Base-by-base conservation (phyloP, 2,329 filamentous ascomycete species). In the Ascomycota sp. region DNA sequence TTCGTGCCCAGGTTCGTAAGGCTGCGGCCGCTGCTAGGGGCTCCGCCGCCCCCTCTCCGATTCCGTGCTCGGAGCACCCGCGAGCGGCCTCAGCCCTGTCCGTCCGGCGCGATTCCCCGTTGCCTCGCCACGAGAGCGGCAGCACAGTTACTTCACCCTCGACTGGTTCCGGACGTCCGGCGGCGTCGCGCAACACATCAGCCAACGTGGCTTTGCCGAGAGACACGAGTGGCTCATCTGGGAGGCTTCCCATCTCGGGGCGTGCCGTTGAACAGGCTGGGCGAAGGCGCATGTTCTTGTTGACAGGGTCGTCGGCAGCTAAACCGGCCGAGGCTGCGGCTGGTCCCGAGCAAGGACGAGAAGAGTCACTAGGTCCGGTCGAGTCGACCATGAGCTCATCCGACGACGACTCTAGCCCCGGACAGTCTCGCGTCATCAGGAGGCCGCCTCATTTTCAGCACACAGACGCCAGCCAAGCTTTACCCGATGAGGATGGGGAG, bases 1-100 rank as follows among this genome's bases (percentile, higher is more conserved):
- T 95, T 28, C 72, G 81, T 39, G 83, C 79, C 13, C 83, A 94
- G 54, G 82, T 95, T 59, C 72, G 79, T 36, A 89, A 76, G 46
- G 70, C 75, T 26, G 70, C 66, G 3, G 64, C 63, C 6, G 61
- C 63, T 3, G 61, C 59, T 15, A 61, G 64, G 30, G 64, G 64
- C 33, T 69, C 69, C 4, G 53, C 59, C 12, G 61, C 63, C 2
- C 61, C 65, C 2, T 71, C 71, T 2, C 69, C 72, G 2, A 44
- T 64, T 11, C 67, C 64, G 11, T 59, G 61, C 21, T 50, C 58
- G 33, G 66, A 61, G 39, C 38, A 52, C 33, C 43, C 47, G 31
- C 34, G 67, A 57, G 42, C 57, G 47, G 28, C 61, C 2, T 73
- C 69, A 3, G 55, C 65, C 2, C 46, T 73, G 12, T 69, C 68